Conservation (phyloP, 768 basidiomycete genomes). For the Termitomyces titanicus region DNA sequence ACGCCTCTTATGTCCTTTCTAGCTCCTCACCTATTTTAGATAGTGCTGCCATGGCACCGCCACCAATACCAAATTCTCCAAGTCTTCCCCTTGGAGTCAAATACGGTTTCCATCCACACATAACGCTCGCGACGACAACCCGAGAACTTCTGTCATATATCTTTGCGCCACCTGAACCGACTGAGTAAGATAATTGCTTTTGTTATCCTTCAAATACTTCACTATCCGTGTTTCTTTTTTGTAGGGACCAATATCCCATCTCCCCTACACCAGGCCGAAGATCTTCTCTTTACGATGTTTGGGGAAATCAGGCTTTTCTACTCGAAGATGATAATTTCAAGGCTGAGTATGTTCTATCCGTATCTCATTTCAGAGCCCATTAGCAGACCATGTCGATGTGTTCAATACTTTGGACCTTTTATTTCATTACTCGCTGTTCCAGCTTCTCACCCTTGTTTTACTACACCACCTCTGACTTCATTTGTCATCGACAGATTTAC, state of each 20-base stretch:
- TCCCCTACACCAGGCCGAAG: constrained; percentile 24
- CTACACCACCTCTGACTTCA: constrained; percentile 11
- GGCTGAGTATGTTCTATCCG: constrained; percentile 80
- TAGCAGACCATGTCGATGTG: constrained; percentile 14
- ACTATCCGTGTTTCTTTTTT: constrained; percentile 1
- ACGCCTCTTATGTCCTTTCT: constrained; percentile 18
- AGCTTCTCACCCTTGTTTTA: constrained; percentile 8
- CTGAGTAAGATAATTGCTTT: constrained; percentile 33
- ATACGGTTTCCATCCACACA: constrained; percentile 48
- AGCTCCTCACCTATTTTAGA: constrained; percentile 29
- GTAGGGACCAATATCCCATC: constrained; percentile 38
- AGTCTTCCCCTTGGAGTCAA: constrained; percentile 39
- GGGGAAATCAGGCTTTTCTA: constrained; percentile 73
- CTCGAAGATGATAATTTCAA: constrained; percentile 72
- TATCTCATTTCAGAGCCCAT: constrained; percentile 22
- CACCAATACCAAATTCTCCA: constrained; percentile 19
- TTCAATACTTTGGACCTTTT: constrained; percentile 15
- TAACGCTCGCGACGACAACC: constrained; percentile 58
- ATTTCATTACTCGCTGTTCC: constrained; percentile 19
- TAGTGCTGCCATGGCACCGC: constrained; percentile 20
- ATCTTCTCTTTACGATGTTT: constrained; percentile 55
- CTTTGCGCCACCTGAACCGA: constrained; percentile 68
- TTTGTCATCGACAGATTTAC: constrained; percentile 61
- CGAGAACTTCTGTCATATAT: constrained; percentile 67
- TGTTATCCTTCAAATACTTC: constrained; percentile 13